These are phyloP conservation scores for Aphanomyces astaci DNA, from an alignment of 352 stramenopile genomes.

Conservation along the genomic window DNA sequence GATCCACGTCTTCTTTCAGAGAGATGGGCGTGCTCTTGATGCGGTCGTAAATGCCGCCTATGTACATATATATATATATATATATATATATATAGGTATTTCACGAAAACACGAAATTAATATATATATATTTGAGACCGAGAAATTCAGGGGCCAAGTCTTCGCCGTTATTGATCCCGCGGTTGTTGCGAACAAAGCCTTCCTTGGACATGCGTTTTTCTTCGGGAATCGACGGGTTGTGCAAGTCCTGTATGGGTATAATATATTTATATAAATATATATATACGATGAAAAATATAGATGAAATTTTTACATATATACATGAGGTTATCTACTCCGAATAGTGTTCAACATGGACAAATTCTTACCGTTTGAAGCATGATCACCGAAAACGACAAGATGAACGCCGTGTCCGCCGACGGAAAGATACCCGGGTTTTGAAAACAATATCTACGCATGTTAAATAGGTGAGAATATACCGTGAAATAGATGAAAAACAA, in stretches of 20 bases:
- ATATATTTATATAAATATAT: too few species aligned
- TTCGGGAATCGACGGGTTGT: slow-evolving; percentile 96
- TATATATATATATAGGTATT: too few species aligned
- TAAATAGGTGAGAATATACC: not conserved
- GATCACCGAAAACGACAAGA: slow-evolving; percentile 93
- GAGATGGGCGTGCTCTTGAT: slow-evolving; percentile 95
- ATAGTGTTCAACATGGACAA: too few species aligned
- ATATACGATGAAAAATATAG: too few species aligned
- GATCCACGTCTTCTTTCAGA: slow-evolving; percentile 94
- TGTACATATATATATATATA: too few species aligned
- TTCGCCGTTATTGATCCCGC: slow-evolving; percentile 93
- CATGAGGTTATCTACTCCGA: too few species aligned
- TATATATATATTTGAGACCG: too few species aligned
- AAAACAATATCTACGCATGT: slow-evolving; percentile 46
- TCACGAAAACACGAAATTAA: too few species aligned
- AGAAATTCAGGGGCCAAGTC: slow-evolving; percentile 93
- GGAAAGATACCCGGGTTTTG: slow-evolving; percentile 79
- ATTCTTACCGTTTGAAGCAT: slow-evolving; percentile 55
- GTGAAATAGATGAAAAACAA: not conserved
- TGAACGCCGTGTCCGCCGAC: slow-evolving; percentile 97
- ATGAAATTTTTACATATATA: too few species aligned
- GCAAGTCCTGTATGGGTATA: slow-evolving; percentile 73
- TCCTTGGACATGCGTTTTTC: slow-evolving; percentile 97
- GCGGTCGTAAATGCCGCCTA: slow-evolving; percentile 88
- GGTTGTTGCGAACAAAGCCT: slow-evolving; percentile 96